Evolutionary conservation across 768 basidiomycete species (phyloP), one percentile per base, ranked within the genome.

Genomic region (Hygrocybe coccinea): DNA sequence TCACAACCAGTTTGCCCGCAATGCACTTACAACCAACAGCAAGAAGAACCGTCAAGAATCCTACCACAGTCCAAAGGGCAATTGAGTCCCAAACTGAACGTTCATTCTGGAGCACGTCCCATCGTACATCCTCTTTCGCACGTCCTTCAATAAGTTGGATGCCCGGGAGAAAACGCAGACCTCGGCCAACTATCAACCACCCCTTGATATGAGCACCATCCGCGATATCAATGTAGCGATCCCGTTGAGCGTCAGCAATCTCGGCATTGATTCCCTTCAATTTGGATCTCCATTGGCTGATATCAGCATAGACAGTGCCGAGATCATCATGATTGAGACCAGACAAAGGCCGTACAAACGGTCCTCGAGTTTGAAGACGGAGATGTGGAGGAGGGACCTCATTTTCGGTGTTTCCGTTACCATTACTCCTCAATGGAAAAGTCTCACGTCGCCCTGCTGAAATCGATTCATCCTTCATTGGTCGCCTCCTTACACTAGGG

Each of bases 71-170:
- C 85, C 87, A 89, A 59, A 86, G 79, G 2, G 78, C 76, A 29
- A 76, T 55, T 19, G 66, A 65, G 59, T 82, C 79, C 56, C 79
- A 57, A 48, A 65, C 52, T 35, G 71, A 77, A 37, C 79, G 72
- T 65, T 82, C 79, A 57, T 79, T 76, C 67, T 88, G 86, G 48
- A 91, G 70, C 22, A 87, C 82, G 56, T 85, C 82, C 89, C 89
- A 93, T 52, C 86, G 71, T 35, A 93, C 82, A 66, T 91, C 89
- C 63, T 91, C 89, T 67, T 88, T 90, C 12, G 88, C 85, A 56
- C 86, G 72, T 1, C 90, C 90, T 64, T 89, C 85, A 21, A 93
- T 89, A 35, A 86, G 70, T 64, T 87, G 73, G 5, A 86, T 68
- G 2, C 83, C 82, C 29, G 82, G 82, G 24, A 91, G 66, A 60